phyloP scores from a whole-genome alignment of 345 rosid species.

The Clausena lansium region DNA sequence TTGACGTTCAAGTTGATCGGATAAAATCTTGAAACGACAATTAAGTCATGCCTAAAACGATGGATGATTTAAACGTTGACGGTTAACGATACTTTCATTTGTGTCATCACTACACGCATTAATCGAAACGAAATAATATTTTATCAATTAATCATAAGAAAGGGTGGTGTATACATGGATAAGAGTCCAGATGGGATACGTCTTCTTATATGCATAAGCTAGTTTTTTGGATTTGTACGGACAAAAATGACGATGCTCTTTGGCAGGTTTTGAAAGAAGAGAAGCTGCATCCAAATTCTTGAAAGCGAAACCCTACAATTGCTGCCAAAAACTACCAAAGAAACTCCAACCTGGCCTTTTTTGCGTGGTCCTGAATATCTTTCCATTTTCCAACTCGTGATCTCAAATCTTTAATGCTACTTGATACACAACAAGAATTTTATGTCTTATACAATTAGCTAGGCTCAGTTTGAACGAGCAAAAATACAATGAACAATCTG shows the following conservation, averaged over 20 bases:
- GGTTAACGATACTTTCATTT: too few relatives aligned
- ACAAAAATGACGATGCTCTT: background rate
- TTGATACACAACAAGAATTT: background rate
- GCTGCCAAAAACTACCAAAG: background rate
- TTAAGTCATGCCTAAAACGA: too few relatives aligned
- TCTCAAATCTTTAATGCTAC: background rate
- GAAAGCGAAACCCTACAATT: conserved; percentile 1
- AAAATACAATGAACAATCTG: too few relatives aligned
- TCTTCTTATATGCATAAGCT: background rate
- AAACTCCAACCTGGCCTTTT: background rate
- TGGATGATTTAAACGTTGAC: too few relatives aligned
- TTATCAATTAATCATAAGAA: too few relatives aligned
- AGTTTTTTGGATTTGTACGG: background rate
- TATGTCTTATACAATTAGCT: background rate
- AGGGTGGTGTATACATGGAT: background rate
- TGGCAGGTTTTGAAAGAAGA: background rate
- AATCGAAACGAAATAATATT: too few relatives aligned
- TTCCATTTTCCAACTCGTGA: background rate
- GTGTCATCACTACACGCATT: background rate
- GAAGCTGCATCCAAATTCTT: background rate
- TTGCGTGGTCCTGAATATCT: background rate
- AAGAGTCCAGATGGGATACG: background rate
- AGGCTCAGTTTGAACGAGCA: background rate
- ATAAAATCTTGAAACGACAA: too few relatives aligned
- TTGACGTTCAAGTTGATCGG: too few relatives aligned